phyloP scores from a whole-genome alignment of 495 filamentous ascomycete species.

The Penicillium argentinense region DNA sequence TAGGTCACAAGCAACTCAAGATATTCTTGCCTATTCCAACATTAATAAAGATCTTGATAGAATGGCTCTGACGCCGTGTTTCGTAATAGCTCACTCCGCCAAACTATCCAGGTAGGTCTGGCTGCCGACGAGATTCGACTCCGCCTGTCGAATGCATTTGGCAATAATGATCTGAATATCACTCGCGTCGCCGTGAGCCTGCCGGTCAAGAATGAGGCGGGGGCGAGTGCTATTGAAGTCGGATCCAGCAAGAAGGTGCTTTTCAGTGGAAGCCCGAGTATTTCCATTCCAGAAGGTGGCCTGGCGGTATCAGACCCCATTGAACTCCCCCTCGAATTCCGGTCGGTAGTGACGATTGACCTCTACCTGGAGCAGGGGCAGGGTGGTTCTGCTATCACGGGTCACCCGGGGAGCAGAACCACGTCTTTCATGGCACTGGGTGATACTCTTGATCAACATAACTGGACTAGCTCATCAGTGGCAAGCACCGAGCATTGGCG shows the following conservation, averaged over 20 bases:
- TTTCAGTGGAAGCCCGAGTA: slow-evolving; percentile 50
- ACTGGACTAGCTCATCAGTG: slow-evolving; percentile 39
- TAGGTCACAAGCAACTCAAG: slow-evolving; percentile 29
- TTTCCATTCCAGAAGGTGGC: slow-evolving; percentile 57
- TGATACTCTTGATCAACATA: slow-evolving; percentile 49
- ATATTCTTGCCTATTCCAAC: no score
- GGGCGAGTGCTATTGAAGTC: slow-evolving; percentile 51
- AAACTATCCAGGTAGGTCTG: slow-evolving; percentile 63
- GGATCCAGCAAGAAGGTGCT: slow-evolving; percentile 51
- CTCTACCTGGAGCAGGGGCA: slow-evolving; percentile 62
- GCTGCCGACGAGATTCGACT: slow-evolving; percentile 52
- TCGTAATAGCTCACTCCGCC: slow-evolving; percentile 61
- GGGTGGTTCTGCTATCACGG: slow-evolving; percentile 55
- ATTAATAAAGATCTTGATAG: no score
- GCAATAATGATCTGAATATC: slow-evolving; percentile 59
- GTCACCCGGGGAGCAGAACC: slow-evolving; percentile 68
- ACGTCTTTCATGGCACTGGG: slow-evolving; percentile 57
- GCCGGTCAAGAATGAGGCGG: slow-evolving; percentile 49
- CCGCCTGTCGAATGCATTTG: slow-evolving; percentile 68
- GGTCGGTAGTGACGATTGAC: slow-evolving; percentile 54
- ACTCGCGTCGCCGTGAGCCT: slow-evolving; percentile 58
- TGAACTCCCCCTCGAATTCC: slow-evolving; percentile 47
- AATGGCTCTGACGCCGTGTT: slow-evolving; percentile 23
- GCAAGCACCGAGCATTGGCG: slow-evolving; percentile 32
- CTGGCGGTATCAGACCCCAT: slow-evolving; percentile 65